These are phyloP conservation scores for Amaranthus cruentus DNA, from an alignment of 148 eudicot species.

Conservation along the genomic window DNA sequence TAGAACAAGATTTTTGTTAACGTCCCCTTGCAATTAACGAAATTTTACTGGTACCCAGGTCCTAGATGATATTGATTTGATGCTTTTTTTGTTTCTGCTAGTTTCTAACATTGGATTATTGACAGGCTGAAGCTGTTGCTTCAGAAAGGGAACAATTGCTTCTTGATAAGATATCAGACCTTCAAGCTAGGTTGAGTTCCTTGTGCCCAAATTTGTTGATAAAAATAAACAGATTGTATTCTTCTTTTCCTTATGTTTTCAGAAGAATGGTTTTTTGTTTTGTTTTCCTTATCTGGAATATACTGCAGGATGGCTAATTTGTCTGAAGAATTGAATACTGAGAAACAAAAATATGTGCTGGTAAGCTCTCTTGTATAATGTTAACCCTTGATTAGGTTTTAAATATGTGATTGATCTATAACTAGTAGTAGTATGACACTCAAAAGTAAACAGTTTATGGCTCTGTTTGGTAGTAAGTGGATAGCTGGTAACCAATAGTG, in stretches of 20 bases:
- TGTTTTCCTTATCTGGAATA: neutral
- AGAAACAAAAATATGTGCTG: slow-evolving; percentile 55
- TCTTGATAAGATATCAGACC: slow-evolving; percentile 65
- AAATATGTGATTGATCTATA: no score
- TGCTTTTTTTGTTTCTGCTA: neutral
- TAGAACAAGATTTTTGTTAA: no score
- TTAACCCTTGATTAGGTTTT: neutral
- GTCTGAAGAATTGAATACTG: slow-evolving; percentile 75
- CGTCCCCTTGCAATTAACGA: no score
- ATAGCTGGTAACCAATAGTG: no score
- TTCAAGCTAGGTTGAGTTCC: slow-evolving; percentile 64
- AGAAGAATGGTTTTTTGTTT: neutral
- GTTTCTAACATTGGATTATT: slow-evolving; percentile 8
- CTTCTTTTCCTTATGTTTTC: neutral
- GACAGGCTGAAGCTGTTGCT: slow-evolving; percentile 59
- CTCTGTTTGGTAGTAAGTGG: no score
- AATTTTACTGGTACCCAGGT: no score
- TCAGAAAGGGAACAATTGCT: slow-evolving; percentile 79
- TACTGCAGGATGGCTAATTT: slow-evolving; percentile 62
- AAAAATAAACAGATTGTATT: neutral
- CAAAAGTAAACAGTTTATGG: no score
- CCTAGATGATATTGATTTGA: no score
- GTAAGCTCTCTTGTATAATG: slow-evolving; percentile 36
- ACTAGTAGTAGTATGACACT: no score
- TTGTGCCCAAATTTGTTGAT: neutral